Percentiles rank a stretch among this genome's conserved stretches.
Evolutionary conservation across 2,329 filamentous ascomycete species (phyloP).

Genomic region (Fusarium algeriense): DNA sequence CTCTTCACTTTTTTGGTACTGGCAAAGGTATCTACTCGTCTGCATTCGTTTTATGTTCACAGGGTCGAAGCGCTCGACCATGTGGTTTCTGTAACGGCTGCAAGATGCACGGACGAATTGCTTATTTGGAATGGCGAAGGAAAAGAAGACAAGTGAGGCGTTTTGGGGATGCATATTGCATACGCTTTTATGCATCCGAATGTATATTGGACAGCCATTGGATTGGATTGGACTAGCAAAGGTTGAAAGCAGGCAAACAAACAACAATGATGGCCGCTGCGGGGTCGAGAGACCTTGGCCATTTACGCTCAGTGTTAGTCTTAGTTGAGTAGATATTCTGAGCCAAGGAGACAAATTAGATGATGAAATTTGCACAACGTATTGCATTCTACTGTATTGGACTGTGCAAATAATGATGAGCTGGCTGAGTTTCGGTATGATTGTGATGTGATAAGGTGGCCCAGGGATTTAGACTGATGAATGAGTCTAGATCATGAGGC

Average conservation of each 20-base stretch:
- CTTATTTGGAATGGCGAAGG: conserved; percentile 42
- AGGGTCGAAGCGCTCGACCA: conserved; percentile 46
- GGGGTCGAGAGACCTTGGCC: conserved; percentile 21
- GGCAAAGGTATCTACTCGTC: conserved; percentile 31
- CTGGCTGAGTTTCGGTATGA: conserved; percentile 6
- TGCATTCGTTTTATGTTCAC: conserved; percentile 38
- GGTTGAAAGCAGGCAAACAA: conserved; percentile 29
- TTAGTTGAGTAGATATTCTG: conserved; percentile 43
- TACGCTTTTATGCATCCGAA: conserved; percentile 32
- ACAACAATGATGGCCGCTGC: conserved; percentile 37
- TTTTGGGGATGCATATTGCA: conserved; percentile 39
- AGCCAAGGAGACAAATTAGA: conserved; percentile 40
- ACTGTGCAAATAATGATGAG: conserved; percentile 12
- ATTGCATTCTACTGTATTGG: background rate
- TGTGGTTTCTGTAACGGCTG: conserved; percentile 44
- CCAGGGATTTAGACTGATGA: conserved; percentile 6
- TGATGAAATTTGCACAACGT: conserved; percentile 19
- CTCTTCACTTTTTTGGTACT: conserved; percentile 34
- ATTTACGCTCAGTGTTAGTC: conserved; percentile 16
- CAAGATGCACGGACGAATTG: conserved; percentile 42
- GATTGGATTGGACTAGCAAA: conserved; percentile 14
- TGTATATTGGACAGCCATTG: conserved; percentile 12
- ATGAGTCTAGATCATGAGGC: conserved; percentile 14
- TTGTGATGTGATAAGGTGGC: conserved; percentile 24
- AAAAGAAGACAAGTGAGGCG: conserved; percentile 44